A percentile compares a stretch with the other conserved stretches of the same genome.
phyloP scores from a whole-genome alignment of 1,139 yeast genomes.

The Scheffersomyces titani region DNA sequence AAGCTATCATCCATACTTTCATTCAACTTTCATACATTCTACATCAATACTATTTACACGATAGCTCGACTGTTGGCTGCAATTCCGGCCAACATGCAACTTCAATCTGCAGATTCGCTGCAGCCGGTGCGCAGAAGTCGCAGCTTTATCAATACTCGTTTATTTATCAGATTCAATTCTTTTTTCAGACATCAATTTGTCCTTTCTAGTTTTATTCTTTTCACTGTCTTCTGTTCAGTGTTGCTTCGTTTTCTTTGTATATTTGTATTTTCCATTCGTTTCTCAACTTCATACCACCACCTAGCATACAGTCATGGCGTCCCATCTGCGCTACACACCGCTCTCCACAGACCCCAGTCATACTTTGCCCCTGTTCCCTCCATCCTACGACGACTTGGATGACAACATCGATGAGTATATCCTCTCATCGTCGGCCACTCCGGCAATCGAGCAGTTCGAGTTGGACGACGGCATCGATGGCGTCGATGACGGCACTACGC shows the following conservation, averaged over 20 bases:
- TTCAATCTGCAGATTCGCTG: not conserved
- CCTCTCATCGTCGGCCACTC: slow-evolving; percentile 3
- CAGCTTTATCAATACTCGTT: not conserved
- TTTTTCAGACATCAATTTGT: not conserved
- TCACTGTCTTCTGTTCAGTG: not conserved
- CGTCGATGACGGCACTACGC: slow-evolving; percentile 6
- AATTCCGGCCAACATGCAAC: not conserved
- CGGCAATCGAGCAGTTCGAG: slow-evolving; percentile 41
- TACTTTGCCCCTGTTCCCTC: slow-evolving; percentile 28
- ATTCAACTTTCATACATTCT: not conserved
- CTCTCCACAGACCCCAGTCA: not conserved
- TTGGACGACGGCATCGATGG: slow-evolving; percentile 35
- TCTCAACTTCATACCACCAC: not conserved
- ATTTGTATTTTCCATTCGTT: not conserved
- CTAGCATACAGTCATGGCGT: not conserved
- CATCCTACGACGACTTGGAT: slow-evolving; percentile 28
- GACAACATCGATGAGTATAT: slow-evolving; percentile 7
- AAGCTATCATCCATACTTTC: not conserved
- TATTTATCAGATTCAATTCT: not conserved
- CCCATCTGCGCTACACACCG: not conserved
- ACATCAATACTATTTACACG: not conserved
- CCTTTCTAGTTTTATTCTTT: not conserved
- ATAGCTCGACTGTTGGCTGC: not conserved
- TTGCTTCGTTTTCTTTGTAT: not conserved
- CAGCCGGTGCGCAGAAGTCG: not conserved